These are phyloP conservation scores for Hanseniaspora lachancei DNA, from an alignment of 805 yeast genomes.

Conservation along the genomic window DNA sequence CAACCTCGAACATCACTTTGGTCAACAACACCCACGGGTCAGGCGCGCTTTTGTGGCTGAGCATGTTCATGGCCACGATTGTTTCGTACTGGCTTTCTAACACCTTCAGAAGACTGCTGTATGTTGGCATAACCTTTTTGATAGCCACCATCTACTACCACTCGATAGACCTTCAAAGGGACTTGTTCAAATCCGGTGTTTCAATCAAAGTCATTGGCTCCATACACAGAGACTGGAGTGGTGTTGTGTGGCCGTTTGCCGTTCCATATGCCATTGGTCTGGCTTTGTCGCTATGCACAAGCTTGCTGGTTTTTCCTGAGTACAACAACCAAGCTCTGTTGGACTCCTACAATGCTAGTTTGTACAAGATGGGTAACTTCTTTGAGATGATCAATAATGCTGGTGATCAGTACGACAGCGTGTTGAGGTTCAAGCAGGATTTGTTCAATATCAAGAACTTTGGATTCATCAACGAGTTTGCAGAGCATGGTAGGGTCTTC, in stretches of 20 bases:
- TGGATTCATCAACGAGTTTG: neutral
- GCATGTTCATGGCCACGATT: slow-evolving; percentile 30
- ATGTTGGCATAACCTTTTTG: slow-evolving; percentile 28
- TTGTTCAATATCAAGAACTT: slow-evolving; percentile 10
- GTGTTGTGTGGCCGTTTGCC: slow-evolving; percentile 31
- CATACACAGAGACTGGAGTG: slow-evolving; percentile 23
- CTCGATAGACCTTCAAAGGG: slow-evolving; percentile 18
- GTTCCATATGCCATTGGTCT: slow-evolving; percentile 36
- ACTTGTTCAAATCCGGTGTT: neutral
- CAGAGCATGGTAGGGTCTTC: neutral
- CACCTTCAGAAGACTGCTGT: slow-evolving; percentile 30
- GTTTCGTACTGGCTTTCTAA: slow-evolving; percentile 33
- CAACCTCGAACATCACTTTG: slow-evolving; percentile 30
- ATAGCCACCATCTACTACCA: slow-evolving; percentile 29
- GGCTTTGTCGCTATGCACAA: slow-evolving; percentile 27
- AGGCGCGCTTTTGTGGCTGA: slow-evolving; percentile 36
- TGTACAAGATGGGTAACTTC: slow-evolving; percentile 20
- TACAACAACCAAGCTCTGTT: slow-evolving; percentile 29
- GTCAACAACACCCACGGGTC: slow-evolving; percentile 23
- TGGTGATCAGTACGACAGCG: neutral
- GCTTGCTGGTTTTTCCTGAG: slow-evolving; percentile 30
- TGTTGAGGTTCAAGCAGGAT: neutral
- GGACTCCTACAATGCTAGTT: slow-evolving; percentile 20
- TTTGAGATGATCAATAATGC: slow-evolving; percentile 14
- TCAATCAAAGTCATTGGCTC: slow-evolving; percentile 13